Base-by-base conservation (phyloP, 2,329 filamentous ascomycete genomes). In the Ambrosiella xylebori region DNA sequence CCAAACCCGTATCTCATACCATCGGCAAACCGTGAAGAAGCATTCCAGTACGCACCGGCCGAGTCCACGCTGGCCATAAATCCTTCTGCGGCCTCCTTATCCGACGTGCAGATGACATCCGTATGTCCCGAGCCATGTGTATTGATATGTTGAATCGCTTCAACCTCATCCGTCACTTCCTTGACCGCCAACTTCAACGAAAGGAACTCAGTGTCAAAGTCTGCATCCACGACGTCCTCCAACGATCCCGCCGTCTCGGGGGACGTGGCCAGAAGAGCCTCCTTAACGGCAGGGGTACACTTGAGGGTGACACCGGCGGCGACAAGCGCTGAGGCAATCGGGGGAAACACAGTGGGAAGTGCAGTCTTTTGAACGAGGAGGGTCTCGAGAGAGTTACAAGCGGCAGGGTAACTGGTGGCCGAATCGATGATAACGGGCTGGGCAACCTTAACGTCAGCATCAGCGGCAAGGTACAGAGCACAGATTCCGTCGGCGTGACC, bases 1-100 rank as follows among this genome's bases (percentile, higher is more conserved):
- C 93, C 93, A 71, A 98, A 98, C 7, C 93, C 93, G 68, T 94
- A 97, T 47, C 93, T 79, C 86, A 95, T 96, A 7, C 93, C 93
- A 69, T 98, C 93, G 5, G 90, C 89, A 72, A 98, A 91, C 55
- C 93, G 81, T 7, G 88, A 95, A 27, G 88, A 94, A 7, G 89
- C 87, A 68, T 98, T 98, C 89, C 91, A 96, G 76, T 95, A 98
- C 15, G 91, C 90, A 56, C 90, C 91, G 0, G 89, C 86, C 36
- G 88, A 88, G 71, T 97, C 93, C 55, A 97, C 81, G 60, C 81
- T 81, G 50, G 81, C 79, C 79, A 94, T 87, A 74, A 97, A 98
- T 54, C 75, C 74, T 65, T 94, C 84, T 3, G 93, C 91, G 38
- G 81, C 74, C 8, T 76, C 74, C 53, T 74, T 69, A 35, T 82